phyloP scores from a whole-genome alignment of 2,329 filamentous ascomycete genomes.

The Pseudocercospora cruenta region DNA sequence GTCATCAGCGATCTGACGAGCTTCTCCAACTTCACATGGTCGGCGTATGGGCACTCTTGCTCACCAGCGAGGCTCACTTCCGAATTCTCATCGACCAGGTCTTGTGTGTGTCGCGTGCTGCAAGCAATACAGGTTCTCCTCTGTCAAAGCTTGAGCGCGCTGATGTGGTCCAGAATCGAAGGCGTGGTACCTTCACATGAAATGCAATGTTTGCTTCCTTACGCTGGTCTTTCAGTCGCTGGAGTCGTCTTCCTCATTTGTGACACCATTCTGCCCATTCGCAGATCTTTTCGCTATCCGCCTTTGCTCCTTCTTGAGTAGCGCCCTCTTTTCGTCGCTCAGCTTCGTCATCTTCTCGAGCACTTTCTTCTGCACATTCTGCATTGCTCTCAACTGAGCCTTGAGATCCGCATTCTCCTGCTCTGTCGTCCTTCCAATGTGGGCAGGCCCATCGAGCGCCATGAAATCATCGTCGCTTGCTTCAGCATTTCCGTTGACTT shows the following conservation, averaged over 20 bases:
- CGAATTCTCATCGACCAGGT: not conserved
- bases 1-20: not conserved
- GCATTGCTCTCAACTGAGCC: slow-evolving; percentile 47
- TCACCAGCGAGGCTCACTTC: not conserved
- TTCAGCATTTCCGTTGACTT: slow-evolving; percentile 10
- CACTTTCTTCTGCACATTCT: slow-evolving; percentile 50
- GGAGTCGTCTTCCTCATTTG: slow-evolving; percentile 16
- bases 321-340: slow-evolving; percentile 45
- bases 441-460: slow-evolving; percentile 35
- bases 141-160: not conserved
- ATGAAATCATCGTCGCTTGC: slow-evolving; percentile 42
- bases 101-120: not conserved
- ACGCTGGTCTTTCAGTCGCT: slow-evolving; percentile 16
- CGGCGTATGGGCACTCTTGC: not conserved
- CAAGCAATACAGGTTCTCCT: not conserved
- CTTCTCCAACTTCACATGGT: not conserved
- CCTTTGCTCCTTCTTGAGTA: slow-evolving; percentile 39
- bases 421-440: slow-evolving; percentile 22
- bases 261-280: slow-evolving; percentile 15
- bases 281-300: slow-evolving; percentile 6
- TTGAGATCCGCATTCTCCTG: slow-evolving; percentile 38
- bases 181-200: not conserved
- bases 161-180: not conserved
- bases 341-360: slow-evolving; percentile 50
- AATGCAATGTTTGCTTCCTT: not conserved